Percentiles rank a stretch among this genome's conserved stretches.
Evolutionary conservation across 192 early-diverging fungal species (phyloP).

Genomic region (Coemansia sp.): DNA sequence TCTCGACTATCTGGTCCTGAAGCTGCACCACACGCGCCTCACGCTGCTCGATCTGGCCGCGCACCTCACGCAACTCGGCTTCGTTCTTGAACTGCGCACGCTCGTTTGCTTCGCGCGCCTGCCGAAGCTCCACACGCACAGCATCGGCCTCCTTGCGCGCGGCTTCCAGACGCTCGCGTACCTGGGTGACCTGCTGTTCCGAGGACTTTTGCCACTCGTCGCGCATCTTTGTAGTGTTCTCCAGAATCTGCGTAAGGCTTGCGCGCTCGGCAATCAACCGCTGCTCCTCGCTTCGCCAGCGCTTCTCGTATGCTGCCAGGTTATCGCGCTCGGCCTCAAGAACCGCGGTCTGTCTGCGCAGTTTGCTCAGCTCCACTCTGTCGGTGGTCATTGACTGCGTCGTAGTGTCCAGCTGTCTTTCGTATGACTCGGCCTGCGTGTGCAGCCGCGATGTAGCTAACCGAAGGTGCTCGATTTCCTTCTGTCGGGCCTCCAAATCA

Average conservation of each 20-base stretch:
- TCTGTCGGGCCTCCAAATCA: conserved; percentile 56
- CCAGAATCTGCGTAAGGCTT: conserved; percentile 49
- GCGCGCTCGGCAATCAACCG: conserved; percentile 40
- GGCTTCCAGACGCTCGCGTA: conserved; percentile 27
- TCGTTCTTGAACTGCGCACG: conserved; percentile 33
- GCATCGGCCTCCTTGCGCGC: conserved; percentile 25
- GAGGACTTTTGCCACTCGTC: conserved; percentile 44
- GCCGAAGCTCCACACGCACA: conserved; percentile 27
- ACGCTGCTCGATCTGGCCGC: conserved; percentile 35
- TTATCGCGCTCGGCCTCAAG: conserved; percentile 56
- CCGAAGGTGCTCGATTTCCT: conserved; percentile 65
- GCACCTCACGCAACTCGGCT: conserved; percentile 34
- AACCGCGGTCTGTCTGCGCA: conserved; percentile 54
- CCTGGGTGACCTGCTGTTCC: conserved; percentile 24
- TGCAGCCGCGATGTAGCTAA: conserved; percentile 58
- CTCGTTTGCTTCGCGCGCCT: conserved; percentile 31
- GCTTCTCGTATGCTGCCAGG: conserved; percentile 36
- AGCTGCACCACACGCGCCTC: conserved; percentile 23
- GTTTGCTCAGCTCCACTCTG: conserved; percentile 53
- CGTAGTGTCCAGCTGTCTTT: conserved; percentile 61
- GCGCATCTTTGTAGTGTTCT: conserved; percentile 53
- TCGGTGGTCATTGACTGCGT: conserved; percentile 53
- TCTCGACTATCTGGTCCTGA: conserved; percentile 19
- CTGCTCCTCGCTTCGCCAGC: conserved; percentile 43
- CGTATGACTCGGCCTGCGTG: conserved; percentile 56